A percentile compares a stretch with the other conserved stretches of the same genome.
These are phyloP conservation scores for Irpex sp. DNA, from an alignment of 1,284 basidiomycete species.

Conservation along the genomic window DNA sequence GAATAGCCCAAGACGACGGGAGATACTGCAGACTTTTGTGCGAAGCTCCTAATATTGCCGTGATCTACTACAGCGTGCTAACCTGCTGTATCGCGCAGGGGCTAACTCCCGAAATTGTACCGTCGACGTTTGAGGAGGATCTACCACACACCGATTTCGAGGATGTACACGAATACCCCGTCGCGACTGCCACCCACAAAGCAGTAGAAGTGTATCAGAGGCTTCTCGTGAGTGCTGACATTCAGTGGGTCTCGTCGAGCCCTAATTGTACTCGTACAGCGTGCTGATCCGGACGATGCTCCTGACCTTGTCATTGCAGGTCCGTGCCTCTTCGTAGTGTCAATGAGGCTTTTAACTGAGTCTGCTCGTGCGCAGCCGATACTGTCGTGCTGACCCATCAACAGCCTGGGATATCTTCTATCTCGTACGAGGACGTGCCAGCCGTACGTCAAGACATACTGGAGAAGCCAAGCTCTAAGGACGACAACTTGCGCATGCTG, in stretches of 20 bases:
- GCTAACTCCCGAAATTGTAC: constrained; percentile 81
- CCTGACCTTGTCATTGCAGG: constrained; percentile 94
- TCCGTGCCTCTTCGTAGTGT: constrained; percentile 28
- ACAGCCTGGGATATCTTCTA: constrained; percentile 50
- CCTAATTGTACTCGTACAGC: constrained; percentile 28
- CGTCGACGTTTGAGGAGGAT: constrained; percentile 87
- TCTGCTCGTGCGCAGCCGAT: constrained; percentile 58
- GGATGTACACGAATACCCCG: constrained; percentile 88
- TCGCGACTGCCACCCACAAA: constrained; percentile 90
- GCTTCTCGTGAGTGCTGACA: constrained; percentile 59
- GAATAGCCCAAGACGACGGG: constrained; percentile 79
- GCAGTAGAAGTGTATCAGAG: constrained; percentile 91
- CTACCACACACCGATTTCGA: constrained; percentile 69
- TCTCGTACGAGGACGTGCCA: constrained; percentile 45
- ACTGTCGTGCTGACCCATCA: constrained; percentile 87
- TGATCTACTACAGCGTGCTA: constrained; percentile 15
- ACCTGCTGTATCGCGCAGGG: constrained; percentile 49
- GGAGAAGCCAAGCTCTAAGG: constrained; percentile 83
- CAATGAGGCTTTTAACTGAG: not conserved
- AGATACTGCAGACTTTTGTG: constrained; percentile 81
- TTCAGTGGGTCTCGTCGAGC: not conserved
- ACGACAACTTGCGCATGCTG: constrained; percentile 87
- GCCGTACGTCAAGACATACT: constrained; percentile 65
- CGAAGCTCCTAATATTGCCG: constrained; percentile 26
- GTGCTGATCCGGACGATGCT: constrained; percentile 71